Conservation (phyloP, 306 rosid species). For the Astragalus membranaceus region DNA sequence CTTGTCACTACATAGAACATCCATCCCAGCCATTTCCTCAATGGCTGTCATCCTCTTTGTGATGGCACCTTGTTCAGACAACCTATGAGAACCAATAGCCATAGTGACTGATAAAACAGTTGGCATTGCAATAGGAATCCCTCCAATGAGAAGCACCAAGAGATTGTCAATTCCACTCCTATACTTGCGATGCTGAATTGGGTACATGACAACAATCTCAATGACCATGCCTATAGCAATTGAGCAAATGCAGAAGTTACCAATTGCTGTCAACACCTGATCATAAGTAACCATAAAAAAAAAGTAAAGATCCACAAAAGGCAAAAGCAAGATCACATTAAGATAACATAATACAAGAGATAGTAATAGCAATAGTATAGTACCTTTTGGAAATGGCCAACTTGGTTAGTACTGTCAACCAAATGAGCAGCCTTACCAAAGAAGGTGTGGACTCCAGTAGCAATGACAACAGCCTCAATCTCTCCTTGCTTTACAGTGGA, state of each 20-base stretch:
- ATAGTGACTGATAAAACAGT: slow-evolving; percentile 91
- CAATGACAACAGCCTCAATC: slow-evolving; percentile 86
- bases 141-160: slow-evolving; percentile 89
- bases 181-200: slow-evolving; percentile 64
- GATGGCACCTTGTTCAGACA: slow-evolving; percentile 86
- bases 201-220: slow-evolving; percentile 79
- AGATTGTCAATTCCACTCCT: slow-evolving; percentile 83
- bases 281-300: slow-evolving; percentile 17
- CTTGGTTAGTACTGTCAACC: slow-evolving; percentile 74
- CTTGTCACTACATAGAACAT: slow-evolving; percentile 86
- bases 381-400: slow-evolving; percentile 90
- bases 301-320: not conserved
- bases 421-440: slow-evolving; percentile 96
- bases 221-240: slow-evolving; percentile 67
- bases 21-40: slow-evolving; percentile 98
- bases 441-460: slow-evolving; percentile 92
- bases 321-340: not conserved
- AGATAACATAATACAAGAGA: not conserved
- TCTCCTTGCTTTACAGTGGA: slow-evolving; percentile 95
- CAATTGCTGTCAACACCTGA: slow-evolving; percentile 83
- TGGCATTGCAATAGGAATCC: slow-evolving; percentile 95
- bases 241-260: slow-evolving; percentile 91
- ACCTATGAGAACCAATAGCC: slow-evolving; percentile 90
- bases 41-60: slow-evolving; percentile 98
- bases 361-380: not conserved